phyloP scores from a whole-genome alignment of 2,329 filamentous ascomycete species.

The Phaeomoniella chlamydospora region DNA sequence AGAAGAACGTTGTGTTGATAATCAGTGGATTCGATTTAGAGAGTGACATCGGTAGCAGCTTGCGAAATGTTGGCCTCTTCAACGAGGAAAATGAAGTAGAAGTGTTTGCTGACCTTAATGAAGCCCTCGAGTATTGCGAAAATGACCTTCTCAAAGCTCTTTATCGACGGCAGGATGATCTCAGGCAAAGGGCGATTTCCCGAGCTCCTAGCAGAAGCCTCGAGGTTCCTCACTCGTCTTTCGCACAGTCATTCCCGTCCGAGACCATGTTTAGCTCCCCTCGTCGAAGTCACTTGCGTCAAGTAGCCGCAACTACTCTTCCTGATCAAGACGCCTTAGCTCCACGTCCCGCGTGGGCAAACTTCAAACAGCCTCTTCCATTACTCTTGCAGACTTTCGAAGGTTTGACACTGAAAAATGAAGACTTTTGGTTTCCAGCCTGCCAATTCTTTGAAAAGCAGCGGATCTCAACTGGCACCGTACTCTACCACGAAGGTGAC shows the following conservation, averaged over 20 bases:
- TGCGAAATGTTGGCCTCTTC: conserved; percentile 73
- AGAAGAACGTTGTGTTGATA: conserved; percentile 64
- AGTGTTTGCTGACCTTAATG: conserved; percentile 81
- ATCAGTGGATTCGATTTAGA: conserved; percentile 70
- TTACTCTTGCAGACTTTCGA: conserved; percentile 94
- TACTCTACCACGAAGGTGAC: conserved; percentile 68
- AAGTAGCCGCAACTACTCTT: conserved; percentile 64
- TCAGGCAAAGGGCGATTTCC: conserved; percentile 24
- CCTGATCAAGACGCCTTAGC: conserved; percentile 45
- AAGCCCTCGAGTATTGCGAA: conserved; percentile 84
- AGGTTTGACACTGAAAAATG: conserved; percentile 68
- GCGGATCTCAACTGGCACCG: conserved; percentile 52
- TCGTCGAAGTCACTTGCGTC: conserved; percentile 59
- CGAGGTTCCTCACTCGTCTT: conserved; percentile 9
- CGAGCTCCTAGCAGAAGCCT: conserved; percentile 7
- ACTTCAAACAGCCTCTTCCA: conserved; percentile 78
- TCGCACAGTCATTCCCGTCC: conserved; percentile 13
- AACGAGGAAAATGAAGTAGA: conserved; percentile 59
- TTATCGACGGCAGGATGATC: conserved; percentile 54
- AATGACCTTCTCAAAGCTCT: conserved; percentile 80
- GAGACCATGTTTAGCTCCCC: conserved; percentile 60
- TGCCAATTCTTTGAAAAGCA: conserved; percentile 60
- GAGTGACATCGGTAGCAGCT: conserved; percentile 59
- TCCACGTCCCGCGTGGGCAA: conserved; percentile 57
- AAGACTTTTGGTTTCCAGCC: conserved; percentile 88